phyloP scores from a whole-genome alignment of 805 yeast genomes.

The Starmerella stigmatis region DNA sequence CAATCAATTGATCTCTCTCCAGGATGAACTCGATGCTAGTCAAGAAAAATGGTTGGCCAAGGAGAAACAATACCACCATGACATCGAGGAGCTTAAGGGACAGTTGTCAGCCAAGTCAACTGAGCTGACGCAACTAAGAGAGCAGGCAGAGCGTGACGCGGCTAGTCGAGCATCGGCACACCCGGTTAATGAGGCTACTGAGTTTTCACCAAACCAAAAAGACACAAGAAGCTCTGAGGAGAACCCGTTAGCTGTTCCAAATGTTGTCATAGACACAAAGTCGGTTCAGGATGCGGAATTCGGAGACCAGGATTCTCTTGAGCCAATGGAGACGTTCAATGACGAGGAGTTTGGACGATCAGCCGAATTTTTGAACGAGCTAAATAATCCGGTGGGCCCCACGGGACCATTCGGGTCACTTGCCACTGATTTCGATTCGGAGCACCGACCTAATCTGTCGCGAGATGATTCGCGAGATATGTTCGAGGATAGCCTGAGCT shows the following conservation, averaged over 20 bases:
- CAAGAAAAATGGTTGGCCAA: not conserved
- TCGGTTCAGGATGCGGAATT: no score
- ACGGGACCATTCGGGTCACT: constrained; percentile 14
- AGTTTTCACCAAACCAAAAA: no score
- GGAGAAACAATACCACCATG: not conserved
- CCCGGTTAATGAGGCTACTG: no score
- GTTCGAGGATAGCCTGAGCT: constrained; percentile 9
- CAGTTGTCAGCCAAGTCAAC: no score
- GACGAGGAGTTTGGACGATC: not conserved
- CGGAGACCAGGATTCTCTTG: no score
- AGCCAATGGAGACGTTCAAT: not conserved
- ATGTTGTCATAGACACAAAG: no score
- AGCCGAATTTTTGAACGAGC: not conserved
- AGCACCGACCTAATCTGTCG: not conserved
- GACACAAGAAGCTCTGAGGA: no score
- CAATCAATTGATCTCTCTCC: constrained; percentile 7
- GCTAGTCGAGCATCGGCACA: no score
- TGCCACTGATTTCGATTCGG: constrained; percentile 3
- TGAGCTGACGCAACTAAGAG: no score
- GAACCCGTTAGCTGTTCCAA: no score
- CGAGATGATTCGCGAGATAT: not conserved
- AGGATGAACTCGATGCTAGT: constrained; percentile 13
- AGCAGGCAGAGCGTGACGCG: no score
- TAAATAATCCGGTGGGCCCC: constrained; percentile 10
- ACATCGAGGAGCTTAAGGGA: not conserved